phyloP scores from a whole-genome alignment of 441 rosid species.

The Isatis lusitanica region DNA sequence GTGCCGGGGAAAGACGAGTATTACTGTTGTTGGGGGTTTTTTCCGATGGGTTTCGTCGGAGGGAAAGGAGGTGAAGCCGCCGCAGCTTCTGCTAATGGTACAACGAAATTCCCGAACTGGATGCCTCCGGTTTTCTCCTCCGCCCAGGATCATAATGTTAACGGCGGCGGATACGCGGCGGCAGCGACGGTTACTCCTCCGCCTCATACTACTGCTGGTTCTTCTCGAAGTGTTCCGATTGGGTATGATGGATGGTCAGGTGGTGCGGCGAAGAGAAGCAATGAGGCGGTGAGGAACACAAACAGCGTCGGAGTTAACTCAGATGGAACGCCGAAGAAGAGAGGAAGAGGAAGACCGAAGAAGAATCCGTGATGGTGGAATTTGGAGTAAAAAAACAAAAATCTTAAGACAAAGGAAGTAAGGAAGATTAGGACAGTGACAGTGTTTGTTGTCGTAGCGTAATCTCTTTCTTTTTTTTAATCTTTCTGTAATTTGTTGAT shows the following conservation, averaged over 20 bases:
- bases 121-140: constrained; percentile 48
- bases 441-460: constrained; percentile 18
- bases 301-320: constrained; percentile 18
- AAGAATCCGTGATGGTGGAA: constrained; percentile 40
- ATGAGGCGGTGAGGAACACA: constrained; percentile 12
- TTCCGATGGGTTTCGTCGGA: constrained; percentile 65
- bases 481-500: not conserved
- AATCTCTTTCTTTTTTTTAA: not conserved
- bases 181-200: constrained; percentile 18
- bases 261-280: constrained; percentile 16
- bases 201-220: not conserved
- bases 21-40: constrained; percentile 84
- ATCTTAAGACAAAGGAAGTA: not conserved
- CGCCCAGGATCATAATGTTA: constrained; percentile 9
- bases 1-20: constrained; percentile 83
- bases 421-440: constrained; percentile 8
- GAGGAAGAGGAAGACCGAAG: constrained; percentile 77
- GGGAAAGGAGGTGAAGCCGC: constrained; percentile 31
- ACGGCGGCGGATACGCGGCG: constrained; percentile 17
- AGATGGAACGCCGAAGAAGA: constrained; percentile 44
- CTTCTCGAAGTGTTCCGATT: not conserved
- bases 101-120: constrained; percentile 49
- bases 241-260: constrained; percentile 28
- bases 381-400: not conserved
- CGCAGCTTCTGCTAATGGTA: not conserved